phyloP scores from a whole-genome alignment of 2,329 filamentous ascomycete species.

The Xylariales sp. region DNA sequence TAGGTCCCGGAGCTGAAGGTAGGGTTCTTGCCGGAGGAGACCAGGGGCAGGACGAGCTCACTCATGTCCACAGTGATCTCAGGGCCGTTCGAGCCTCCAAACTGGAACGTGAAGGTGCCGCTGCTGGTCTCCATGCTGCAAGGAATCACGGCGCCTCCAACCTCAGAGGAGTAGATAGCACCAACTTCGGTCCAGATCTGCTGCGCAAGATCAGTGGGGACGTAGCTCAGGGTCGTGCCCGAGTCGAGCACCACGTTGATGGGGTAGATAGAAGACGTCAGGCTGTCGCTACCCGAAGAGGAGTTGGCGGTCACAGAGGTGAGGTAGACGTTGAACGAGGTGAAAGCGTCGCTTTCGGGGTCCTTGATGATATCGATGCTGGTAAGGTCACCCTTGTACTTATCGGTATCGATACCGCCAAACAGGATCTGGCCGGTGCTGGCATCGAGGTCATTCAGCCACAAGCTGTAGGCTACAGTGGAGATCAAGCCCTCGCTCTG shows the following conservation, averaged over 20 bases:
- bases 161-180: conserved; percentile 43
- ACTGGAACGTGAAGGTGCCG: conserved; percentile 51
- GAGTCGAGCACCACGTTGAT: conserved; percentile 68
- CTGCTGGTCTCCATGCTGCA: conserved; percentile 41
- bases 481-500: conserved; percentile 59
- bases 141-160: conserved; percentile 40
- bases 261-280: conserved; percentile 38
- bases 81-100: conserved; percentile 43
- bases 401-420: conserved; percentile 73
- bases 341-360: conserved; percentile 30
- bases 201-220: conserved; percentile 57
- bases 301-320: conserved; percentile 44
- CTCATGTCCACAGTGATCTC: conserved; percentile 49
- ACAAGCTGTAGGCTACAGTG: conserved; percentile 66
- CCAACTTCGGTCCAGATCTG: conserved; percentile 53
- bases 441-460: conserved; percentile 56
- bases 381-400: conserved; percentile 62
- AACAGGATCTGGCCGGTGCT: conserved; percentile 71
- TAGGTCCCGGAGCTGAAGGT: conserved; percentile 36
- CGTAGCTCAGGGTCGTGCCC: conserved; percentile 67
- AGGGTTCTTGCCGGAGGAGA: conserved; percentile 24
- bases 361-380: conserved; percentile 54
- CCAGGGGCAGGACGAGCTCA: conserved; percentile 48
- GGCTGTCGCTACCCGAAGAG: conserved; percentile 41
- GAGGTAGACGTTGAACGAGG: conserved; percentile 44